These are phyloP conservation scores for Jatropha podagrica DNA, from an alignment of 441 rosid species.

Conservation along the genomic window DNA sequence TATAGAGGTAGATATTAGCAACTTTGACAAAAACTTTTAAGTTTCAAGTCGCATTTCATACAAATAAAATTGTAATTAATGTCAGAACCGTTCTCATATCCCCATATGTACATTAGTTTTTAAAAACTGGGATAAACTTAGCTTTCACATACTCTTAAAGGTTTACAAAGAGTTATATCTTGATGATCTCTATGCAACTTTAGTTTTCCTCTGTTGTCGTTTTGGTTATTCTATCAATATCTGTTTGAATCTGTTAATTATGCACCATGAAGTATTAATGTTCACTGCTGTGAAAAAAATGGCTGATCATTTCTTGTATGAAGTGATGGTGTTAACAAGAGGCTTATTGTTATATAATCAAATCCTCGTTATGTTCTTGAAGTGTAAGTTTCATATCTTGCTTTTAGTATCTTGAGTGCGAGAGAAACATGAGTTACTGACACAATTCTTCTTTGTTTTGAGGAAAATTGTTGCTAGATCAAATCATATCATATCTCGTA, in stretches of 20 bases:
- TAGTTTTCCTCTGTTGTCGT: background rate
- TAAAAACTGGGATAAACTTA: conserved; percentile 1
- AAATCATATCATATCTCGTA: background rate
- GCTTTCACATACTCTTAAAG: conserved; percentile 1
- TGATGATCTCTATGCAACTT: background rate
- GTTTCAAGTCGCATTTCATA: conserved; percentile 8
- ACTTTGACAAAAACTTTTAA: background rate
- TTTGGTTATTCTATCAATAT: background rate
- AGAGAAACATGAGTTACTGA: too few relatives aligned
- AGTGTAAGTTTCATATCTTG: background rate
- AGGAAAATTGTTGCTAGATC: background rate
- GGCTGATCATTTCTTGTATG: too few relatives aligned
- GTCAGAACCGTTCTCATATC: background rate
- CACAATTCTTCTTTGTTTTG: background rate
- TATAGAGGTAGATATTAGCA: conserved; percentile 51
- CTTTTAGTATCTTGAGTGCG: background rate
- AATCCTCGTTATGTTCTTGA: background rate
- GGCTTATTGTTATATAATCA: background rate
- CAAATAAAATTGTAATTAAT: background rate
- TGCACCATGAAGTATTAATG: background rate
- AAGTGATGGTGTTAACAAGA: background rate
- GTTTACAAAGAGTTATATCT: background rate
- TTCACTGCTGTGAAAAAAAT: background rate
- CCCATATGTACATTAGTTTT: background rate
- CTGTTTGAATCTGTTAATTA: background rate